These are phyloP conservation scores for Proliferodiscus dingleyae DNA, from an alignment of 2,329 filamentous ascomycete genomes.

Conservation along the genomic window DNA sequence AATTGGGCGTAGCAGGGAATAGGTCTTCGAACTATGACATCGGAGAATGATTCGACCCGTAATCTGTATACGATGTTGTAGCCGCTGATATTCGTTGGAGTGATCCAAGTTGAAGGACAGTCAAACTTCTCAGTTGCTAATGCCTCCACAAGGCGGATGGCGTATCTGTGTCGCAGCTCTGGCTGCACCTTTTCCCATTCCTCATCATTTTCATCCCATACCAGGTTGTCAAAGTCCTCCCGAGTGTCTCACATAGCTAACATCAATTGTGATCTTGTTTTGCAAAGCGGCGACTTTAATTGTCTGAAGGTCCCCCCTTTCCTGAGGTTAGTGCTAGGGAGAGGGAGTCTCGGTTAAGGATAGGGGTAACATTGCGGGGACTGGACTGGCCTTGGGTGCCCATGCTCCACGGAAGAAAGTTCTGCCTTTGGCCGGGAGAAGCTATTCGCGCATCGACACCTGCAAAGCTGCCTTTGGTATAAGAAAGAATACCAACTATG, in stretches of 20 bases:
- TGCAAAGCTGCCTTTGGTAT: no score
- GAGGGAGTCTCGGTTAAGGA: no score
- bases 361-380: no score
- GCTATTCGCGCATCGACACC: no score
- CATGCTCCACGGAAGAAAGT: no score
- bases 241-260: conserved; percentile 2
- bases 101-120: conserved; percentile 3
- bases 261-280: not conserved
- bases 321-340: no score
- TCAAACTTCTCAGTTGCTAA: conserved; percentile 4
- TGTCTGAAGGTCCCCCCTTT: no score
- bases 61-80: conserved; percentile 17
- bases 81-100: conserved; percentile 15
- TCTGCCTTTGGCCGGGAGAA: no score
- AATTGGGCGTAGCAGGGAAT: conserved; percentile 6
- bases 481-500: no score
- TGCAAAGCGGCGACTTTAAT: not conserved
- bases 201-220: conserved; percentile 5
- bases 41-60: conserved; percentile 11
- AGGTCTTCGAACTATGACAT: conserved; percentile 8
- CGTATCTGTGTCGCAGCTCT: conserved; percentile 1
- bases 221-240: conserved; percentile 4
- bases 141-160: conserved; percentile 1
- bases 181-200: conserved; percentile 1
- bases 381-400: no score